Base-by-base conservation (phyloP, 345 rosid species). In the Lumnitzera racemosa region DNA sequence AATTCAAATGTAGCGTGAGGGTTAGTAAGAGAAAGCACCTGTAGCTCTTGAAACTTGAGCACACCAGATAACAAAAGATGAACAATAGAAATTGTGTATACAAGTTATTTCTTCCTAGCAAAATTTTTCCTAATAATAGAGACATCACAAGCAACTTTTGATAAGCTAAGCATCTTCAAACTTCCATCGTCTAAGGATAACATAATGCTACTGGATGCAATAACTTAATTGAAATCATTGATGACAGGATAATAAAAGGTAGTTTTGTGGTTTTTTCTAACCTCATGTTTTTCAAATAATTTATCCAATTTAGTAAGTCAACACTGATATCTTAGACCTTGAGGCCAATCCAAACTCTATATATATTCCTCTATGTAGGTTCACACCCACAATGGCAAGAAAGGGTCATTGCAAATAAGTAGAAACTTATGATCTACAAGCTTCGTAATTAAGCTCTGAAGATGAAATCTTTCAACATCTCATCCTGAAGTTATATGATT, bases 151-250 rank as follows among this genome's bases (percentile, higher is more conserved):
- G 88, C 95, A 76, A 89, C 78, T 68, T 83, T 88, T 66, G 61
- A 74, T 83, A 94, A 72, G 81, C 89, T 88, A 43, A 90, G 66
- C 49, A 81, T 61, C 77, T 81, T 81, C 68, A 90, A 73, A 65
- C 83, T 80, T 70, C 95, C 90, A 73, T 94, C 92, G 63, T 88
- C 97, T 24, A 74, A 86, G 15, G 95, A 76, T 56, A 90, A 58
- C 67, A 86, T 48, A 55, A 86, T 49, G 62, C 97, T 87, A 70
- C 90, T 90, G 73, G 79, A 20, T 59, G 55, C 14, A 27, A 5
- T 2, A 27, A 27, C 31, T 27, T 2, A 27, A 27, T 27, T 27
- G 31, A 27, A 27, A 27, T 27, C 31, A 27, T 2, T 27, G 5
- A 27, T 27, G 31, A 27, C 31, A 27, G 31, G 31, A 27, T 5